Evolutionary conservation across 2,329 filamentous ascomycete species (phyloP).

Genomic region (Colletotrichum sp.): DNA sequence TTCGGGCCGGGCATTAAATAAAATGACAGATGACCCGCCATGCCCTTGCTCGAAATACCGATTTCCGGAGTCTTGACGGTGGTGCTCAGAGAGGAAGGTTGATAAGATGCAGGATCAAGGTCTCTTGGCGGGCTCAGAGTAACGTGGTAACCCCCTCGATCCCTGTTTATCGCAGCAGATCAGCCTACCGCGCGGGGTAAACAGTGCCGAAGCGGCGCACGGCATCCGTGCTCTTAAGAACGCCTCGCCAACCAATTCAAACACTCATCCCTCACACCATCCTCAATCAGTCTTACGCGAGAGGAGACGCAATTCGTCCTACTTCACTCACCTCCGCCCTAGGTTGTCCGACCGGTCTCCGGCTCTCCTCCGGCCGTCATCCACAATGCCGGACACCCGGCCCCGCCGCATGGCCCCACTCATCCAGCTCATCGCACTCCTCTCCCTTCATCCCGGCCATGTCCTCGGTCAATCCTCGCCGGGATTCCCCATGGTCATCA

Average conservation of each 20-base stretch:
- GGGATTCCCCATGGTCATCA: conserved; percentile 54
- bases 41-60: not conserved
- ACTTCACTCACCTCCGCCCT: not conserved
- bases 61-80: not conserved
- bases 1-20: not conserved
- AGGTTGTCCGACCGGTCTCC: not conserved
- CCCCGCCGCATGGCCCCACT: conserved; percentile 4
- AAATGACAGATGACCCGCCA: not conserved
- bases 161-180: conserved; percentile 13
- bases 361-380: not conserved
- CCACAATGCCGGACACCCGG: conserved; percentile 6
- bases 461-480: conserved; percentile 33
- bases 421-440: conserved; percentile 4
- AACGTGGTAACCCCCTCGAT: not conserved
- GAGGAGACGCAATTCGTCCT: not conserved
- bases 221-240: not conserved
- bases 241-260: not conserved
- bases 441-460: conserved; percentile 13
- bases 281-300: not conserved
- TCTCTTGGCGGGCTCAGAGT: not conserved
- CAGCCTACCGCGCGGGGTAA: conserved; percentile 19
- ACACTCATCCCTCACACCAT: not conserved
- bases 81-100: conserved; percentile 21
- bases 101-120: conserved; percentile 5
- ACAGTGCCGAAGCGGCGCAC: not conserved